These are phyloP conservation scores for Sclerotinia sclerotiorum DNA, from an alignment of 2,329 filamentous ascomycete species.

Conservation along the genomic window DNA sequence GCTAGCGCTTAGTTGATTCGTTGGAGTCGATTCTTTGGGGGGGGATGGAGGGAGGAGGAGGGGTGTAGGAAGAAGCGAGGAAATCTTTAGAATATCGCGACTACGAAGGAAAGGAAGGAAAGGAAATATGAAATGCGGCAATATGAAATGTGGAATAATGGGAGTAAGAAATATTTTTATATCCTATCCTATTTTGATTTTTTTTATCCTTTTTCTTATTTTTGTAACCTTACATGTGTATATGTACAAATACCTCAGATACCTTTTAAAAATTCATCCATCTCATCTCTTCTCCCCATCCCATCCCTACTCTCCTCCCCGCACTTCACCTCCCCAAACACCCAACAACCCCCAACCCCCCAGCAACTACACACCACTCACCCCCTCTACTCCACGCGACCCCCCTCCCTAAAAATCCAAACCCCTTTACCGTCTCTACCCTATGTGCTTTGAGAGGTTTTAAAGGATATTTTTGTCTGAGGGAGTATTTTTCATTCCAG, in stretches of 20 bases:
- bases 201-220: too few species aligned
- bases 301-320: not conserved
- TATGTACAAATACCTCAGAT: too few species aligned
- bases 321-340: slow-evolving; percentile 29
- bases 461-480: slow-evolving; percentile 26
- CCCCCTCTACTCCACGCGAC: slow-evolving; percentile 39
- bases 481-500: slow-evolving; percentile 36
- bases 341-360: slow-evolving; percentile 34
- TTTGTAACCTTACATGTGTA: too few species aligned
- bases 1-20: not conserved
- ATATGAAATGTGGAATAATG: too few species aligned
- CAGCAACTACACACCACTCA: slow-evolving; percentile 39
- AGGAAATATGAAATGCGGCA: too few species aligned
- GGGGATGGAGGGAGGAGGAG: too few species aligned
- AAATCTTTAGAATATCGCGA: slow-evolving; percentile 2
- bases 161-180: too few species aligned
- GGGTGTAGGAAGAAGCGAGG: not conserved
- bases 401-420: slow-evolving; percentile 35
- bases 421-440: slow-evolving; percentile 30
- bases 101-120: not conserved
- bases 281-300: too few species aligned
- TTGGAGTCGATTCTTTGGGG: not conserved
- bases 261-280: too few species aligned
- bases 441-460: slow-evolving; percentile 31
- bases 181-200: too few species aligned